phyloP scores from a whole-genome alignment of 768 basidiomycete species.

The Lactarius hatsudake region DNA sequence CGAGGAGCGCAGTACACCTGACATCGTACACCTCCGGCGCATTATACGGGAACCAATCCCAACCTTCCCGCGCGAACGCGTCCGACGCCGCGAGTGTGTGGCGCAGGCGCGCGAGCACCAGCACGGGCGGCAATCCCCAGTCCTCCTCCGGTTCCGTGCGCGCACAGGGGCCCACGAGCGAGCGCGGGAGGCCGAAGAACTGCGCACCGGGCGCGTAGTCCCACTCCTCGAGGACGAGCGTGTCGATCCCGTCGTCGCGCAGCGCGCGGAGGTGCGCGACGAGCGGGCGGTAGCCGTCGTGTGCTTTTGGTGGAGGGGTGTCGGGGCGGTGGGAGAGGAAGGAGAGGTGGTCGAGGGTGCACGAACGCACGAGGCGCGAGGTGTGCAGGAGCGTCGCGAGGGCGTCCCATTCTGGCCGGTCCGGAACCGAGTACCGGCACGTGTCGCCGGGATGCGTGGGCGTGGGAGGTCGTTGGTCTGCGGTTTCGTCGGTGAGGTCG shows the following conservation, averaged over 20 bases:
- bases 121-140: not conserved
- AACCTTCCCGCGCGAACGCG: not conserved
- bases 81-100: not conserved
- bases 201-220: not conserved
- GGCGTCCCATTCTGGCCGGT: not conserved
- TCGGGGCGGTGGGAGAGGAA: not conserved
- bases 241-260: not conserved
- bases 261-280: not conserved
- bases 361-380: not conserved
- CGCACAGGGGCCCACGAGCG: not conserved
- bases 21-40: conserved; percentile 1
- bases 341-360: conserved; percentile 1
- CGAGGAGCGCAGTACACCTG: not conserved
- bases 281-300: not conserved
- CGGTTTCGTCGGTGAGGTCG: not conserved
- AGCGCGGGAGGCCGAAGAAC: not conserved
- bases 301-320: no score
- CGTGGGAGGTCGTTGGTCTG: not conserved
- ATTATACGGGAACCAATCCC: conserved; percentile 1
- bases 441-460: no score
- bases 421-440: not conserved
- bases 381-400: not conserved
- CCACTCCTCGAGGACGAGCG: not conserved
- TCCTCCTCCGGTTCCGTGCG: not conserved
- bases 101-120: not conserved